These are phyloP conservation scores for Colletotrichum tropicicola DNA, from an alignment of 2,329 filamentous ascomycete genomes.

Conservation along the genomic window DNA sequence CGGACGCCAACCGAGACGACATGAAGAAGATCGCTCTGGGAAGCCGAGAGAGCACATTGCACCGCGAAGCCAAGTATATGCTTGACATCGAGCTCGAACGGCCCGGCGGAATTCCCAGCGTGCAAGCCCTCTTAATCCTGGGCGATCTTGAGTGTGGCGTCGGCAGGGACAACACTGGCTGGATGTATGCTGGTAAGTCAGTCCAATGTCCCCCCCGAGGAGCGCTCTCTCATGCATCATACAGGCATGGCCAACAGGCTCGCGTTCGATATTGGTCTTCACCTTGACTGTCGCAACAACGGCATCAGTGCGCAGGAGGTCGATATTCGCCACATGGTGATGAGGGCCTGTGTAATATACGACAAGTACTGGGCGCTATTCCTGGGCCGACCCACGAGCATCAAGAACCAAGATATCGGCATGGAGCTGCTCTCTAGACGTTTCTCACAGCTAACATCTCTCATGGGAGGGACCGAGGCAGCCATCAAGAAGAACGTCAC, in stretches of 20 bases:
- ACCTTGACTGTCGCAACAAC: constrained; percentile 52
- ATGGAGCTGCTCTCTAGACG: constrained; percentile 55
- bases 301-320: constrained; percentile 55
- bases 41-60: constrained; percentile 59
- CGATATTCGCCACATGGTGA: constrained; percentile 58
- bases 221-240: constrained; percentile 13
- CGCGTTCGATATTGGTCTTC: constrained; percentile 57
- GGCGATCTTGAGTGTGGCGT: constrained; percentile 63
- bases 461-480: constrained; percentile 42
- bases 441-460: constrained; percentile 51
- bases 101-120: constrained; percentile 60
- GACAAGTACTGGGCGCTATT: constrained; percentile 66
- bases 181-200: constrained; percentile 61
- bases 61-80: constrained; percentile 63
- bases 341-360: constrained; percentile 61
- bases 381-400: constrained; percentile 60
- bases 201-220: constrained; percentile 32
- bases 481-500: constrained; percentile 32
- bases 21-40: constrained; percentile 56
- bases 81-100: constrained; percentile 61
- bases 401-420: constrained; percentile 61
- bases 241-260: constrained; percentile 53
- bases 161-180: constrained; percentile 61
- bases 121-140: constrained; percentile 60
- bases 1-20: constrained; percentile 57